Conservation (phyloP, 139 green algal genomes). For the Protoeuglena noctilucae region DNA sequence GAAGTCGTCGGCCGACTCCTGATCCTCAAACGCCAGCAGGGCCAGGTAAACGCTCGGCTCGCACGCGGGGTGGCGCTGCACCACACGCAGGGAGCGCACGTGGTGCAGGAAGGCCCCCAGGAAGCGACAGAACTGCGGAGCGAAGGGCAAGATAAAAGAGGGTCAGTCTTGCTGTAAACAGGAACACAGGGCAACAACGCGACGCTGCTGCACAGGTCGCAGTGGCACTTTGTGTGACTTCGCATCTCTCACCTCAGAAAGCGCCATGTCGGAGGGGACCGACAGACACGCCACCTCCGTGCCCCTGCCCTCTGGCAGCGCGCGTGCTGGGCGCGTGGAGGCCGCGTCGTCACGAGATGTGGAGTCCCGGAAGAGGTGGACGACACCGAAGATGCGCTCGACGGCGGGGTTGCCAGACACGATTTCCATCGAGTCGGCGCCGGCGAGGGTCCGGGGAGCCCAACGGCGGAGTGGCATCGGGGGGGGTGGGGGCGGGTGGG, state of each 20-base stretch:
- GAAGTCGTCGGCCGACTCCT: slow-evolving; percentile 54
- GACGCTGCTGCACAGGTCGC: no score
- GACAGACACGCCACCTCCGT: slow-evolving; percentile 38
- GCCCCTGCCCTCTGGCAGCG: neutral
- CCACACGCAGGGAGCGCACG: slow-evolving; percentile 42
- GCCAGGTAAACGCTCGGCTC: slow-evolving; percentile 54
- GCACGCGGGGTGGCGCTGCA: slow-evolving; percentile 38
- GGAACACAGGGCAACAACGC: neutral
- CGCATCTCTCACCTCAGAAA: no score
- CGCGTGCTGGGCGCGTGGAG: neutral
- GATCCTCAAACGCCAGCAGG: slow-evolving; percentile 55
- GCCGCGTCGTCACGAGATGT: no score
- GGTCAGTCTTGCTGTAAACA: neutral
- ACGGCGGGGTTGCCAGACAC: slow-evolving; percentile 70
- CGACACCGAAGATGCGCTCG: slow-evolving; percentile 65
- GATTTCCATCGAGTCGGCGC: slow-evolving; percentile 26
- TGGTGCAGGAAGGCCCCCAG: slow-evolving; percentile 49
- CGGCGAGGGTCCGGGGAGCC: no score
- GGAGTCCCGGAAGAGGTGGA: slow-evolving; percentile 72
- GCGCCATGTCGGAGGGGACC: slow-evolving; percentile 67
- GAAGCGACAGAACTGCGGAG: slow-evolving; percentile 81
- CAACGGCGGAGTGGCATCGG: no score
- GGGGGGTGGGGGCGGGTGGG: no score
- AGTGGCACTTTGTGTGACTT: no score
- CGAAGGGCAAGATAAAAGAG: neutral